phyloP scores from a whole-genome alignment of 768 basidiomycete species.

The Leccinellum albellum region DNA sequence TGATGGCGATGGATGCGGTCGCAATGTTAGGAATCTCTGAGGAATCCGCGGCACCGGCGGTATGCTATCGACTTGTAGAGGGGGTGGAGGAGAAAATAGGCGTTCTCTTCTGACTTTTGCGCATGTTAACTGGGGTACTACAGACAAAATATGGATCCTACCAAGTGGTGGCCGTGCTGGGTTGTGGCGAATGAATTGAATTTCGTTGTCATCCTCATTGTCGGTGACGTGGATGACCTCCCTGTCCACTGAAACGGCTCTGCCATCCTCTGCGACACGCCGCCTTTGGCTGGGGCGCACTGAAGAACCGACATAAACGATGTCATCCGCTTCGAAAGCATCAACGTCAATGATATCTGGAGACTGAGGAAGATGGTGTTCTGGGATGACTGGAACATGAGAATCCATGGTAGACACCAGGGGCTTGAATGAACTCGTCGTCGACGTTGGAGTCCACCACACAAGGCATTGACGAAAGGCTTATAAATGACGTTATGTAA shows the following conservation, averaged over 20 bases:
- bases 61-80: constrained; percentile 33
- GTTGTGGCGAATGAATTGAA: constrained; percentile 26
- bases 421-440: constrained; percentile 8
- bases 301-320: constrained; percentile 28
- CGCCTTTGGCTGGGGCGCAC: constrained; percentile 25
- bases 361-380: constrained; percentile 14
- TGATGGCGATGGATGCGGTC: constrained; percentile 32
- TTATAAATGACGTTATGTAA: constrained; percentile 26
- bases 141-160: constrained; percentile 4
- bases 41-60: constrained; percentile 59
- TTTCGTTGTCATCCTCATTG: constrained; percentile 38
- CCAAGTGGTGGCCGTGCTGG: constrained; percentile 16
- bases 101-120: constrained; percentile 19
- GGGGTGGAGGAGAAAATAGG: constrained; percentile 49
- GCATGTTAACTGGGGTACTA: not conserved
- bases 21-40: constrained; percentile 37
- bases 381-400: constrained; percentile 3
- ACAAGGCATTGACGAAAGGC: not conserved
- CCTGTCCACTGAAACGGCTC: constrained; percentile 11
- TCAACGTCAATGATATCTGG: constrained; percentile 45
- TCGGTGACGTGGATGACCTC: constrained; percentile 36
- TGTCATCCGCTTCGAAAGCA: constrained; percentile 34
- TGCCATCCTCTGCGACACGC: constrained; percentile 21
- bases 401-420: constrained; percentile 22
- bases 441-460: constrained; percentile 16